Evolutionary conservation across 2,329 filamentous ascomycete genomes (phyloP).

Genomic region (Plenodomus lindquistii): DNA sequence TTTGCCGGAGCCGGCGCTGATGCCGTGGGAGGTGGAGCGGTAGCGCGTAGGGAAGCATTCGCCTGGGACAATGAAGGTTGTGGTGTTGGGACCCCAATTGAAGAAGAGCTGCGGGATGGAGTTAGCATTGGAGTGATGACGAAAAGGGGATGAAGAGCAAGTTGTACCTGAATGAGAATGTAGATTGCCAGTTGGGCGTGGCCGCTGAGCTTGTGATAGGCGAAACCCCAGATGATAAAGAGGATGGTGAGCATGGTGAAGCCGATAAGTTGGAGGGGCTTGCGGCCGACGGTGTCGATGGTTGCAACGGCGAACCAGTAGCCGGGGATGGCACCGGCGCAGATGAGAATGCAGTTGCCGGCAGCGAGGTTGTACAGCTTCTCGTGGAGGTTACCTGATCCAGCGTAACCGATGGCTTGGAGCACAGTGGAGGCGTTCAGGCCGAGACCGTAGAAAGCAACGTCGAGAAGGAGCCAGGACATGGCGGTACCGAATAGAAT

Average conservation of each 20-base stretch:
- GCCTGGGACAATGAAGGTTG: constrained; percentile 57
- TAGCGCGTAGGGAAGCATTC: constrained; percentile 57
- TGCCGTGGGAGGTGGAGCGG: constrained; percentile 54
- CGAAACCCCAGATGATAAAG: constrained; percentile 43
- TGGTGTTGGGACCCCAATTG: constrained; percentile 56
- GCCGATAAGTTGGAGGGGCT: constrained; percentile 39
- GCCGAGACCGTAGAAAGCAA: constrained; percentile 62
- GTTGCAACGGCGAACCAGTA: constrained; percentile 65
- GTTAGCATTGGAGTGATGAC: neutral
- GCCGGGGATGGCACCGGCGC: constrained; percentile 77
- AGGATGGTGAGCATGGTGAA: constrained; percentile 40
- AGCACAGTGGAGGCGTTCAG: constrained; percentile 77
- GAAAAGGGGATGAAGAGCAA: neutral
- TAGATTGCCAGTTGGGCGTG: constrained; percentile 52
- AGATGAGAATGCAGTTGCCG: constrained; percentile 77
- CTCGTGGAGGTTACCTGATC: constrained; percentile 67
- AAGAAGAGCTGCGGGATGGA: constrained; percentile 50
- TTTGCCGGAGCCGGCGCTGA: constrained; percentile 54
- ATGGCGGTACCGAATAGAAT: constrained; percentile 78
- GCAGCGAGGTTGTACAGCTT: constrained; percentile 74
- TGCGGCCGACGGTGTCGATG: constrained; percentile 70
- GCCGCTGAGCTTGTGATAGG: constrained; percentile 39
- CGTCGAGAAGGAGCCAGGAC: constrained; percentile 71
- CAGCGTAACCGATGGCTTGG: constrained; percentile 68
- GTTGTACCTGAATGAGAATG: constrained; percentile 43